Percentiles rank a stretch among this genome's conserved stretches.
phyloP scores from a whole-genome alignment of 140 eudicot genomes.

The Cichorium intybus region DNA sequence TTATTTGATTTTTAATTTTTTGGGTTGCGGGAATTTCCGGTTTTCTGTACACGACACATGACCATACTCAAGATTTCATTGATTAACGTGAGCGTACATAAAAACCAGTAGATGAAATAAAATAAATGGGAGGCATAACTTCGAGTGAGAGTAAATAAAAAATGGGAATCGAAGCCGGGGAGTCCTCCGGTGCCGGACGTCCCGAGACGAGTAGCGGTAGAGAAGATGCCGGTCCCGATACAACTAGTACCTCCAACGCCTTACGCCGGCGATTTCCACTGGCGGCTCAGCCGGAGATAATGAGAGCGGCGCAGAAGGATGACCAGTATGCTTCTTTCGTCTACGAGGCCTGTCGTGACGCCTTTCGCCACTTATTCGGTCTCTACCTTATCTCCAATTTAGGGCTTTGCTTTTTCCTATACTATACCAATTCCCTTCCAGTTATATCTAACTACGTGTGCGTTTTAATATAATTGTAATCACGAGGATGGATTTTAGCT shows the following conservation, averaged over 20 bases:
- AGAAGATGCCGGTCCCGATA: conserved; percentile 37
- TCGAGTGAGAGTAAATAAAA: conserved; percentile 6
- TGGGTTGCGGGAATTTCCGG: background rate
- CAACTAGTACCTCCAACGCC: conserved; percentile 19
- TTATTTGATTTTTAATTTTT: background rate
- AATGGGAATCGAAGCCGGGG: conserved; percentile 42
- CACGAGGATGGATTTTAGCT: background rate
- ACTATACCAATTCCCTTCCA: too few relatives aligned
- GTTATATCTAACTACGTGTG: background rate
- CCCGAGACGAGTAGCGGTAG: conserved; percentile 16
- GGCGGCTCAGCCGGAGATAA: conserved; percentile 96
- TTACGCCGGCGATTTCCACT: conserved; percentile 56
- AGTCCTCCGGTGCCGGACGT: conserved; percentile 38
- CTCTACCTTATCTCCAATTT: conserved; percentile 14
- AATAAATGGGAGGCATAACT: conserved; percentile 5
- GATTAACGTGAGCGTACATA: background rate
- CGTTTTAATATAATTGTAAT: background rate
- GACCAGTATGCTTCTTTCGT: conserved; percentile 94
- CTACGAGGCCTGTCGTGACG: conserved; percentile 97
- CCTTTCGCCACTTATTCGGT: conserved; percentile 97
- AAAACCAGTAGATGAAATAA: background rate
- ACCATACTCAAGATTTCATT: background rate
- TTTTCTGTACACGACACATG: background rate
- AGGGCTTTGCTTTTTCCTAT: background rate
- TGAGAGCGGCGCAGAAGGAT: conserved; percentile 99